These are phyloP conservation scores for Clavispora vitiphila DNA, from an alignment of 805 yeast species.

Conservation along the genomic window DNA sequence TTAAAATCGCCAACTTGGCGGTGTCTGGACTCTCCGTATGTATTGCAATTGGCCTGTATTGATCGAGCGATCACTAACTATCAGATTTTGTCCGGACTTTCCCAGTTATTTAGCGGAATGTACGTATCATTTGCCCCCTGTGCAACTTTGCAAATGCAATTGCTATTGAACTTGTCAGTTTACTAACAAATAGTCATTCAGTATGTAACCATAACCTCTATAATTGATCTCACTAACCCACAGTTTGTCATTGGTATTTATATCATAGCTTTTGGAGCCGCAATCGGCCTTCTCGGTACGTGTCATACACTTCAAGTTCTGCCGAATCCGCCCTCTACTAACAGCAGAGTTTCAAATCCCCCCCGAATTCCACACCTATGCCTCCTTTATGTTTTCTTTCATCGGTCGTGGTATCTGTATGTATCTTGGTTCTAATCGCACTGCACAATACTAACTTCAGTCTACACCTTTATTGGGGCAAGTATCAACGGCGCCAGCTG, in stretches of 20 bases:
- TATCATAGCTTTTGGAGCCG: slow-evolving; percentile 49
- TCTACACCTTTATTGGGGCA: slow-evolving; percentile 35
- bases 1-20: slow-evolving; percentile 47
- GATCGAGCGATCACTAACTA: slow-evolving; percentile 5
- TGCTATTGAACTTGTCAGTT: neutral
- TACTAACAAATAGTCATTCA: slow-evolving; percentile 30
- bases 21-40: slow-evolving; percentile 54
- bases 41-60: slow-evolving; percentile 4
- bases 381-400: slow-evolving; percentile 63
- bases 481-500: slow-evolving; percentile 45
- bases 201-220: slow-evolving; percentile 18
- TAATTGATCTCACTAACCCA: slow-evolving; percentile 12
- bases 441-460: slow-evolving; percentile 21
- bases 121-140: slow-evolving; percentile 19
- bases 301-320: slow-evolving; percentile 2
- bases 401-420: slow-evolving; percentile 68
- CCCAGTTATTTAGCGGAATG: slow-evolving; percentile 49
- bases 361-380: slow-evolving; percentile 58
- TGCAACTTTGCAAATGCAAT: neutral
- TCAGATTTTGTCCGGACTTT: slow-evolving; percentile 44
- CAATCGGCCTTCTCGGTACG: slow-evolving; percentile 47
- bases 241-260: slow-evolving; percentile 57
- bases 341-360: slow-evolving; percentile 47
- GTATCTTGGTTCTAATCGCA: slow-evolving; percentile 20
- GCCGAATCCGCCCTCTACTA: slow-evolving; percentile 9